Base-by-base conservation (phyloP, 352 stramenopile genomes). In the Globisporangium takayamanum region DNA sequence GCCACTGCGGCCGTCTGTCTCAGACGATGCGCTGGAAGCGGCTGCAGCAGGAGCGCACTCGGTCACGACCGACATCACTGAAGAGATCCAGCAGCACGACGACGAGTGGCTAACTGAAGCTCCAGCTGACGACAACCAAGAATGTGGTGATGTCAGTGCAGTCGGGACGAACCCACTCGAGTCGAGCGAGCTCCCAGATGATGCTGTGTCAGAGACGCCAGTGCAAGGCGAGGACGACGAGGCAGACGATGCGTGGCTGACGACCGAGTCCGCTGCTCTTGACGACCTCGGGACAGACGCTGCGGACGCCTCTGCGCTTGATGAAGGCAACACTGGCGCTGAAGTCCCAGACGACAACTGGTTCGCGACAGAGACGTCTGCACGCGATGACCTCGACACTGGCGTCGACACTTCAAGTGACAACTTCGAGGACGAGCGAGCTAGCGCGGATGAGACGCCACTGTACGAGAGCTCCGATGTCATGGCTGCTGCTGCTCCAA, bases 11-110 rank as follows among this genome's bases (percentile, higher is more conserved):
- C 47, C 49, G 11, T 39, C 39, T 15, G 28, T 50, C 12, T 39
- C 28, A 50, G 57, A 33, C 5, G 5, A 49, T 18, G 16, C 44
- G 44, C 18, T 5, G 1, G 8, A 49, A 6, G 44, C 39, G 16
- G 4, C 20, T 5, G 22, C n/a, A 18, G 14, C 20, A 8, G 22
- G 14, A 18, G 18, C 57, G 15, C 53, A 67, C 37, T 36, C 52
- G 12, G 39, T 57, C 5, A 64, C 63, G 11, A 78, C 66, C n/a
- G 75, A 85, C 41, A 77, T 85, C 26, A 82, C 77, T 0, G 63
- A 80, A 54, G 71, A 85, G 47, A 78, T 78, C 60, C 70, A 83
- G 53, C 69, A 68, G 14, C 41, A 47, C 41, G 15, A 47, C 11
- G 41, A 47, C 41, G 20, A 18, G n/a, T 3, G 5, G 16, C 16